A percentile compares a stretch with the other conserved stretches of the same genome.
These are phyloP conservation scores for Diplodia intermedia DNA, from an alignment of 2,329 filamentous ascomycete genomes.

Conservation along the genomic window DNA sequence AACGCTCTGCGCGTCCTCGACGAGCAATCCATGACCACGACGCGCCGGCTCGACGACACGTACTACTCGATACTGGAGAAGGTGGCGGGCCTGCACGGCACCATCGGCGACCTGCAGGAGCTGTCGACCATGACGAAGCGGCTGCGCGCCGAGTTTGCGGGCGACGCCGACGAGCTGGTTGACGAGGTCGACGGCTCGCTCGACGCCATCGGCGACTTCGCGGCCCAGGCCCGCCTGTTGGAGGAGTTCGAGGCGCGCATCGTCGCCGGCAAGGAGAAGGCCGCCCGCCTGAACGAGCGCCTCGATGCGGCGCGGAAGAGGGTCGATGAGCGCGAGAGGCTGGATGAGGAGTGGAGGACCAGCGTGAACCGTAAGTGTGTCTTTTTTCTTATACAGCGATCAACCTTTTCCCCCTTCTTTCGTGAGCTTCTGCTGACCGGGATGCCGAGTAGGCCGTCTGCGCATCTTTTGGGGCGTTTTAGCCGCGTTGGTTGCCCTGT, in stretches of 20 bases:
- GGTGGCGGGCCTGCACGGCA: slow-evolving; percentile 67
- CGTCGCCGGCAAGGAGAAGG: slow-evolving; percentile 64
- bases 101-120: slow-evolving; percentile 69
- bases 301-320: slow-evolving; percentile 69
- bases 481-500: slow-evolving; percentile 52
- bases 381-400: too few species aligned
- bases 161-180: slow-evolving; percentile 65
- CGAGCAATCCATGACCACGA: slow-evolving; percentile 67
- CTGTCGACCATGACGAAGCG: slow-evolving; percentile 68
- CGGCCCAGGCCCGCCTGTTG: slow-evolving; percentile 70
- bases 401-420: background rate
- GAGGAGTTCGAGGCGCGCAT: slow-evolving; percentile 68
- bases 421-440: background rate
- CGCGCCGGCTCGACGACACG: slow-evolving; percentile 72
- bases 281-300: slow-evolving; percentile 65
- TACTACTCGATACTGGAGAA: slow-evolving; percentile 78
- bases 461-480: slow-evolving; percentile 68
- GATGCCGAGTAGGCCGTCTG: slow-evolving; percentile 56
- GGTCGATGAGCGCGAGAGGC: slow-evolving; percentile 71
- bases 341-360: slow-evolving; percentile 60
- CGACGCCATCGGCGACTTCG: slow-evolving; percentile 66
- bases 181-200: slow-evolving; percentile 68
- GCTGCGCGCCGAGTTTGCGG: slow-evolving; percentile 65
- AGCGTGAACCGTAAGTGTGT: slow-evolving; percentile 33
- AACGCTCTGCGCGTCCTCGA: slow-evolving; percentile 57